Base-by-base conservation (phyloP, 805 yeast genomes). In the Cyberlindnera japonica region DNA sequence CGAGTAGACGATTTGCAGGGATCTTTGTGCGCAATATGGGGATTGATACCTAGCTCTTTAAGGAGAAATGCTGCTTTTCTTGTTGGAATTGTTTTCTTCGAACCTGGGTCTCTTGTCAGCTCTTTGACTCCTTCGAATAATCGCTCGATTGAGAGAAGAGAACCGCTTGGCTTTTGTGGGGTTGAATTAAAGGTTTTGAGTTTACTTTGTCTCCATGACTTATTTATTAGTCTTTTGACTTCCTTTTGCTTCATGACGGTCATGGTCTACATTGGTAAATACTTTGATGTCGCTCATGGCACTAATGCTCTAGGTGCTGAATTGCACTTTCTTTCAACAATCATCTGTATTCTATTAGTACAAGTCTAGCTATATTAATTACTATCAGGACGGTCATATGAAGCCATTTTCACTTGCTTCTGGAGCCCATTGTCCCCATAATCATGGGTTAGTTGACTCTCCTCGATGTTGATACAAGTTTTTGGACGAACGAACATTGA, bases 271-370 rank as follows among this genome's bases (percentile, higher is more conserved):
- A 12, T 31, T 9, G 18, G 33, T 14, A 28, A 20, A 7, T 38
- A 32, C 27, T 33, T 38, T 28, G 35, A 38, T 13, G 64, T 64
- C 17, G 57, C 74, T 7, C 55, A 53, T 30, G 64, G 55, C 20
- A 53, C 62, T 13, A 48, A 58, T 38, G 64, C 79, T 1, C 59
- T 71, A 60, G 54, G 56, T 14, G 63, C 78, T 3, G 79, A 79
- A 29, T 43, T 72, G 20, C 60, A 65, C 22, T 53, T 70, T 29
- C 54, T 74, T 19, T 74, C 79, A 3, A 33, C 60, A 21, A 62
- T 73, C 40, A 55, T 73, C 14, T 47, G 69, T n/a, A 62, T 67
- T 24, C 66, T 33, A 6, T 7, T 25, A 25, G n/a, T 12, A 25
- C n/a, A 13, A 9, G 7, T 12, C 6, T 15, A 9, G 28, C 15